Percentiles rank a stretch among this genome's conserved stretches.
Evolutionary conservation across 1,139 yeast species (phyloP).

Genomic region (Hanseniaspora uvarum): DNA sequence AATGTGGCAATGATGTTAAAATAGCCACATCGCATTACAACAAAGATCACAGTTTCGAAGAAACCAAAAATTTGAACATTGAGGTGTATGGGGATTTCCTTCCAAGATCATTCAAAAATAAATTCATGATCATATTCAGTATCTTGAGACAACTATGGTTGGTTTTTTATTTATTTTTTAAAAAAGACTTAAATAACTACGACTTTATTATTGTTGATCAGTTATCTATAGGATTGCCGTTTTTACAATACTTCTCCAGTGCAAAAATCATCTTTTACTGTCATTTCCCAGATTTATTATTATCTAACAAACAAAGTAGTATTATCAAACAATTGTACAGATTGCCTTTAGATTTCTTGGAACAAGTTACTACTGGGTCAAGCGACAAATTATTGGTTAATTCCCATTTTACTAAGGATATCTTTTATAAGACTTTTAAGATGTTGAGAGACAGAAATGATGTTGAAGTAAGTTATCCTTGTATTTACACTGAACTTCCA

Average conservation of each 20-base stretch:
- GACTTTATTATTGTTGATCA: conserved; percentile 84
- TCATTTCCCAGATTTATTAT: conserved; percentile 86
- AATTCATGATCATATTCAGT: conserved; percentile 72
- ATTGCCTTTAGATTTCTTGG: conserved; percentile 68
- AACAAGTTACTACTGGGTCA: conserved; percentile 65
- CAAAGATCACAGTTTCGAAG: conserved; percentile 77
- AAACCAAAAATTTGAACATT: conserved; percentile 42
- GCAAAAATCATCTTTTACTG: conserved; percentile 66
- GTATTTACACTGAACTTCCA: conserved; percentile 44
- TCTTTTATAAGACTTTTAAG: conserved; percentile 57
- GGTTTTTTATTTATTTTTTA: conserved; percentile 40
- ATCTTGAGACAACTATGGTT: conserved; percentile 71
- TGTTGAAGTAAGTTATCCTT: conserved; percentile 80
- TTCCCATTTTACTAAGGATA: conserved; percentile 65
- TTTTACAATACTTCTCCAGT: conserved; percentile 45
- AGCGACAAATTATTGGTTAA: conserved; percentile 80
- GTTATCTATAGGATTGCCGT: conserved; percentile 73
- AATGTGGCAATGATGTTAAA: conserved; percentile 52
- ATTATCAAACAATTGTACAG: conserved; percentile 57
- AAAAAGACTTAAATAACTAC: conserved; percentile 40
- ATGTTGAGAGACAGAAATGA: conserved; percentile 29
- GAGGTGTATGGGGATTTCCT: conserved; percentile 69
- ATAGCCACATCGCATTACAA: conserved; percentile 89
- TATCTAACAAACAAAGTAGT: conserved; percentile 48
- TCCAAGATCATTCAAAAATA: conserved; percentile 59